Base-by-base conservation (phyloP, 805 yeast species). In the Zygosaccharomyces kombuchaensis region DNA sequence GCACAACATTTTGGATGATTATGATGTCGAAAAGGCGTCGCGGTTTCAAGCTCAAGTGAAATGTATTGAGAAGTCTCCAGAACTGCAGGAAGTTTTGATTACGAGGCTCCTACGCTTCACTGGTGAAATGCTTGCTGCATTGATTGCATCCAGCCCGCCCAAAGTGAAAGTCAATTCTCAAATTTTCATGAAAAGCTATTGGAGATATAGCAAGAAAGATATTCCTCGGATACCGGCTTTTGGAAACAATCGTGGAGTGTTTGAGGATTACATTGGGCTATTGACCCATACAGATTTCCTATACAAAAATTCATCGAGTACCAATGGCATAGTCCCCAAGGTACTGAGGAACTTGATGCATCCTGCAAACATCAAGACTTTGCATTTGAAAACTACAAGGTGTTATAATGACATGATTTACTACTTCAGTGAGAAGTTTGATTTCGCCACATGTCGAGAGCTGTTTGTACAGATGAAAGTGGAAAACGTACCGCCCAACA, bases 401-500 rank as follows among this genome's bases (percentile, higher is more conserved):
- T 51, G 64, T 2, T 74, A 59, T 51, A 73, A 73, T 48, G 65
- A 66, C 46, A 54, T 63, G 12, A 65, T 77, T 1, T 68, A 63
- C 41, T 74, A 62, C 53, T 74, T 66, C 51, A 58, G 68, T 14
- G 47, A 52, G 13, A 63, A 62, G 34, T 60, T 61, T 48, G 77
- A 76, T 54, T 59, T 69, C 36, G 70, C 71, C 0, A 61, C 71
- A 2, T 66, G 75, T 48, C 60, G 70, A 36, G 71, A 69, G 40
- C 53, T 70, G 2, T 58, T 73, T 31, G 59, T 62, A 1, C 74
- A 73, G 50, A 71, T 76, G 74, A 62, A 59, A 32, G 41, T 59
- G 2, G 69, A 65, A 46, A 54, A 59, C 1, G 42, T 63, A 10
- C 27, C 36, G 7, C 73, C 73, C 13, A 66, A 69, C 46, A 60